Evolutionary conservation across 148 eudicot genomes (phyloP), one percentile per base, ranked within the genome.

Genomic region (Persicaria maculosa): DNA sequence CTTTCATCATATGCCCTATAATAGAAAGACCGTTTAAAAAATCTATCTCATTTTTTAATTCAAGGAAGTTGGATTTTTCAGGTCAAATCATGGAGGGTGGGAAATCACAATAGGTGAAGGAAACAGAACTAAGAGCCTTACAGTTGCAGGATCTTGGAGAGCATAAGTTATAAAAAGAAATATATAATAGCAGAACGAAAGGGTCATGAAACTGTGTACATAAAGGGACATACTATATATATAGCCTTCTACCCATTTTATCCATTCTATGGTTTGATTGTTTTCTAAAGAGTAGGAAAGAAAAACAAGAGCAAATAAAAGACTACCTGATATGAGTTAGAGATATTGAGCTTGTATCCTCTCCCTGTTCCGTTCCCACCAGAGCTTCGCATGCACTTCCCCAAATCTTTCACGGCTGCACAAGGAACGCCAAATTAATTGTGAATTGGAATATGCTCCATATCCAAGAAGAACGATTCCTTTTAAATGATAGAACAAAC

Each of bases 311-410:
- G 7, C 7, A 22, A 53, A 50, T 43, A 9, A 11, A 7, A 15
- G 4, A n/a, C 8, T 16, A 67, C 44, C 68, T 45, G 53, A 8
- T 64, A 44, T 31, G 48, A 48, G 53, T 77, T 75, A 85, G 62
- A 89, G 93, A 82, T 89, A 89, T 75, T 87, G 94, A 77, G 81
- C 58, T 79, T 90, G 94, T 90, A 90, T 87, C 79, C 91, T 86
- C 59, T 87, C 94, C 77, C 91, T 77, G 84, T 90, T 90, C 77
- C 80, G 83, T 73, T 90, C 91, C 94, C 94, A 90, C 94, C 94
- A 89, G 0, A 50, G 72, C 82, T 87, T 89, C 9, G 93, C 93
- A 67, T 89, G 74, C 52, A 78, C 81, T 76, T 89, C 93, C 50
- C 93, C 93, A 73, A 89, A 89, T 76, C 79, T 87, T 72, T 89